These are phyloP conservation scores for Trypanosoma melophagium DNA, from an alignment of 208 protist genomes.

Conservation along the genomic window DNA sequence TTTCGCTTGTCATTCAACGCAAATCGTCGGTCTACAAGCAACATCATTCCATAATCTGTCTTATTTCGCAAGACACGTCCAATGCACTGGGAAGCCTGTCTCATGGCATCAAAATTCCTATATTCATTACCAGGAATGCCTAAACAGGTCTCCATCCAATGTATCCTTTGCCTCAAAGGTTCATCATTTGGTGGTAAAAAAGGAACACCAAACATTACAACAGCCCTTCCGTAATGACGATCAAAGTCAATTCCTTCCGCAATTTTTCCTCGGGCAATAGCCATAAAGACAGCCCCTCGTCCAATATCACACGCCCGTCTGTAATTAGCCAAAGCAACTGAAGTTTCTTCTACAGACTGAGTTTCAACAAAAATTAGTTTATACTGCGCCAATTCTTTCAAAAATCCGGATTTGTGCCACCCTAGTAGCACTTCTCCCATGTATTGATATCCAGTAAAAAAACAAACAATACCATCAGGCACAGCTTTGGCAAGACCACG, in stretches of 20 bases:
- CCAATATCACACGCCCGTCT: slow-evolving; percentile 96
- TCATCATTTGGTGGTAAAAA: slow-evolving; percentile 94
- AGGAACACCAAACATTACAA: slow-evolving; percentile 98
- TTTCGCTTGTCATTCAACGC: slow-evolving; percentile 93
- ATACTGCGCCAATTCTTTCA: slow-evolving; percentile 91
- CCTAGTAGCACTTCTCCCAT: slow-evolving; percentile 92
- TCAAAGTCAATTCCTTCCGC: slow-evolving; percentile 99
- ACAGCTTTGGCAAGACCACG: slow-evolving; percentile 93
- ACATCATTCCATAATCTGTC: slow-evolving; percentile 99
- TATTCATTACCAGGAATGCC: slow-evolving; percentile 97
- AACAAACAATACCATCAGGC: slow-evolving; percentile 98
- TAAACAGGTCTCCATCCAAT: slow-evolving; percentile 96
- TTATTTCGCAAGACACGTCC: slow-evolving; percentile 99
- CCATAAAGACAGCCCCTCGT: slow-evolving; percentile 98
- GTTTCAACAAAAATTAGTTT: slow-evolving; percentile 99
- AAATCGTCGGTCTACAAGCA: slow-evolving; percentile 98
- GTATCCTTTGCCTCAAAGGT: slow-evolving; percentile 93
- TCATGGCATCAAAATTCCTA: slow-evolving; percentile 98
- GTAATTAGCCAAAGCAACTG: slow-evolving; percentile 97
- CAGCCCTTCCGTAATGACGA: slow-evolving; percentile 94
- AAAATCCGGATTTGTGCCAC: slow-evolving; percentile 93
- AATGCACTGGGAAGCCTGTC: slow-evolving; percentile 99
- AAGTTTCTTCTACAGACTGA: slow-evolving; percentile 95
- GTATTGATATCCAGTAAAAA: slow-evolving; percentile 97
- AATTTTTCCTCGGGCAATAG: slow-evolving; percentile 97